A percentile compares a stretch with the other conserved stretches of the same genome.
Evolutionary conservation across 345 rosid species (phyloP).

Genomic region (Moricandia arvensis): DNA sequence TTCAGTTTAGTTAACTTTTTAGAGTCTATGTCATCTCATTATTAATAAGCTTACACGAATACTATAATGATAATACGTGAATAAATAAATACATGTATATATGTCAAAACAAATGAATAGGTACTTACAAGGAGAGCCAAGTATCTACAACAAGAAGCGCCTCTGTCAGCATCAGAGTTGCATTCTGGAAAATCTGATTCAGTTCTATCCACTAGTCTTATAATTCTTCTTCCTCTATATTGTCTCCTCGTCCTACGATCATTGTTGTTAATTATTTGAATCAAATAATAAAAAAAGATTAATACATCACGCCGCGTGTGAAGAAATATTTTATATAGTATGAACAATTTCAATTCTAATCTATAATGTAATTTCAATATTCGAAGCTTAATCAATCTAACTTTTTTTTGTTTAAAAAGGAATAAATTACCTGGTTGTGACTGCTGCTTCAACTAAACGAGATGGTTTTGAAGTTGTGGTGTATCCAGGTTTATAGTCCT

Average conservation of each 20-base stretch:
- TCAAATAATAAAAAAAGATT: background rate
- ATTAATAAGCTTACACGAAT: background rate
- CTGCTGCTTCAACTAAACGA: slow-evolving; percentile 47
- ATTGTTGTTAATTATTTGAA: background rate
- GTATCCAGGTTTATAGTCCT: slow-evolving; percentile 77
- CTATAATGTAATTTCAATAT: background rate
- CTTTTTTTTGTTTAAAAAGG: background rate
- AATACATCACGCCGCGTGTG: background rate
- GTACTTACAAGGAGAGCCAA: slow-evolving; percentile 67
- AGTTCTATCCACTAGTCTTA: slow-evolving; percentile 18
- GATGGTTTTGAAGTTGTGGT: slow-evolving; percentile 61
- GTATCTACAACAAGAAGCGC: slow-evolving; percentile 55
- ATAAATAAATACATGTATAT: background rate
- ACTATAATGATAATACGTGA: background rate
- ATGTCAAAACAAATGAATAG: too few relatives aligned
- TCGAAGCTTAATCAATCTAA: background rate
- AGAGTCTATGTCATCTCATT: too few relatives aligned
- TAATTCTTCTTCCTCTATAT: slow-evolving; percentile 24
- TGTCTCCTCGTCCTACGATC: slow-evolving; percentile 19
- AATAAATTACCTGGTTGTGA: slow-evolving; percentile 54
- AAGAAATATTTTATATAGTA: background rate
- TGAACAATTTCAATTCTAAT: background rate
- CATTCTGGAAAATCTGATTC: slow-evolving; percentile 40
- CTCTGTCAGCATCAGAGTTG: slow-evolving; percentile 42
- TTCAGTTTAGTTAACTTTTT: slow-evolving; percentile 9